These are phyloP conservation scores for Verticillium alfalfae DNA, from an alignment of 2,329 filamentous ascomycete genomes.

Conservation along the genomic window DNA sequence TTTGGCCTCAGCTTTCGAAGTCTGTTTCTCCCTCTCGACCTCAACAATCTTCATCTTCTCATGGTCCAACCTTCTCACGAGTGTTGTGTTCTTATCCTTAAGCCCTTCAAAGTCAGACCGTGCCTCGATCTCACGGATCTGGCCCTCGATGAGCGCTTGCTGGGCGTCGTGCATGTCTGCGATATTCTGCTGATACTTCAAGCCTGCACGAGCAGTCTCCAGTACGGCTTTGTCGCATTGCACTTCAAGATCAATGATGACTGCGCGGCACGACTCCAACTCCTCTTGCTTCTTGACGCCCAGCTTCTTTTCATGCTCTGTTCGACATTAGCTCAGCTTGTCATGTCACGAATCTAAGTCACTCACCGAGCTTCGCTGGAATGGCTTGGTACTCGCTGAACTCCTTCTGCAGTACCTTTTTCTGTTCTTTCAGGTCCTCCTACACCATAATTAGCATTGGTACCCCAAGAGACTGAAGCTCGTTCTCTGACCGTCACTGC, in stretches of 20 bases:
- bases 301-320: conserved; percentile 21
- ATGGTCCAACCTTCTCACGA: conserved; percentile 46
- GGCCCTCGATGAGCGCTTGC: conserved; percentile 60
- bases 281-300: conserved; percentile 33
- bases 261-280: conserved; percentile 29
- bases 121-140: conserved; percentile 72
- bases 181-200: conserved; percentile 54
- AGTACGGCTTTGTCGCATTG: conserved; percentile 51
- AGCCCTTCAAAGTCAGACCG: conserved; percentile 71
- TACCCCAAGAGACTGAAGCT: background rate
- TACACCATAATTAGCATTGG: conserved; percentile 23
- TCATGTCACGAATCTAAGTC: background rate
- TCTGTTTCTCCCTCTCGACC: conserved; percentile 21
- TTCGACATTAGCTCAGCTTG: background rate
- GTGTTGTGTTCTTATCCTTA: conserved; percentile 57
- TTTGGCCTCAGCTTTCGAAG: conserved; percentile 26
- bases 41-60: conserved; percentile 31
- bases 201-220: conserved; percentile 47
- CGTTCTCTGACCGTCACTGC: background rate
- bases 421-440: conserved; percentile 52
- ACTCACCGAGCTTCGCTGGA: conserved; percentile 65
- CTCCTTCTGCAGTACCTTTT: conserved; percentile 61
- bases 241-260: conserved; percentile 44
- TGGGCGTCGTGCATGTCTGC: conserved; percentile 57
- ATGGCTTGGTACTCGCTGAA: conserved; percentile 60